Percentiles rank a stretch among this genome's conserved stretches.
These are phyloP conservation scores for Suillus americanus DNA, from an alignment of 768 basidiomycete genomes.

Conservation along the genomic window DNA sequence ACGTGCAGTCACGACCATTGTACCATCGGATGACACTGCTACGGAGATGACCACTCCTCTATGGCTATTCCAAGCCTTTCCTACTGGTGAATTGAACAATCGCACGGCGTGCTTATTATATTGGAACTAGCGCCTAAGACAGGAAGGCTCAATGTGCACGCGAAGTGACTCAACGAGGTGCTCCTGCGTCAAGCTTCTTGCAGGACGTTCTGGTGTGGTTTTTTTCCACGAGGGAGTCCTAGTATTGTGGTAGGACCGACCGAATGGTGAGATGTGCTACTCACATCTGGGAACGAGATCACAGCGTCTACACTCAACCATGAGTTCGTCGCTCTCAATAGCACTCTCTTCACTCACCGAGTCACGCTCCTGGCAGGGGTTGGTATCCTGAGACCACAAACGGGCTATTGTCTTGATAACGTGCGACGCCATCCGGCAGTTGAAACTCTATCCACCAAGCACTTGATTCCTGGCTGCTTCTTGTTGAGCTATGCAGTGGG, in stretches of 20 bases:
- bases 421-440: not conserved
- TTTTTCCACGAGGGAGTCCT: not conserved
- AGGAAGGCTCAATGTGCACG: not conserved
- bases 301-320: not conserved
- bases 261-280: not conserved
- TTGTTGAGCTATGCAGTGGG: not conserved
- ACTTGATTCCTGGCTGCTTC: not conserved
- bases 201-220: not conserved
- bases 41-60: not conserved
- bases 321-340: not conserved
- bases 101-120: not conserved
- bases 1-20: not conserved
- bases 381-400: not conserved
- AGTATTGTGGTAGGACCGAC: not conserved
- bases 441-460: not conserved
- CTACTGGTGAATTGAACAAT: not conserved
- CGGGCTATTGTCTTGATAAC: not conserved
- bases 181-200: not conserved
- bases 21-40: not conserved
- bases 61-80: not conserved
- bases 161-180: not conserved
- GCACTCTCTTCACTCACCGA: not conserved
- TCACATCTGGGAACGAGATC: not conserved
- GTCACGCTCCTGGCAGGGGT: not conserved
- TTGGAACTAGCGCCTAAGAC: not conserved